Base-by-base conservation (phyloP, 176 grass and related monocot genomes). In the Secale cereale region DNA sequence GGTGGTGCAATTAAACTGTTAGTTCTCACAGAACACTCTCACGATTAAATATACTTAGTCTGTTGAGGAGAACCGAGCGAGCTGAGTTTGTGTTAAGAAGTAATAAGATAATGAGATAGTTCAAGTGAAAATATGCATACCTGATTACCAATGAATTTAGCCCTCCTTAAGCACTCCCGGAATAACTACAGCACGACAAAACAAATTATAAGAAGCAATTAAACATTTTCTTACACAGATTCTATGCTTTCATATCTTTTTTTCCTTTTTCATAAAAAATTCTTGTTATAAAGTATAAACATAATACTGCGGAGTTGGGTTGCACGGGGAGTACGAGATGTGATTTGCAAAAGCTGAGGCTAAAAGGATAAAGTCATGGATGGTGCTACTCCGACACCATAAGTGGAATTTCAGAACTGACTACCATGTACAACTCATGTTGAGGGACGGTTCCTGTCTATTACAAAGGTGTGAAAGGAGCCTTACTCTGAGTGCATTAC, bases 401-500 rank as follows among this genome's bases (percentile, higher is more conserved):
- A 66, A 7, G 30, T 83, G 10, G 75, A 50, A 28, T 46, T 70
- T 27, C 54, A 85, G 79, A n/a, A 48, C 9, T 33, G 2, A 78
- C n/a, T 81, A 43, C 77, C 54, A 73, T 6, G 26, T 63, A 85
- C 14, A 81, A 28, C 7, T 78, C 70, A 28, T 80, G 8, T 30
- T 61, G 69, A 81, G 37, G 35, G 8, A 50, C 65, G 33, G 19
- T 45, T 61, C 39, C 4, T 20, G 16, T 32, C 7, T 41, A 81
- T 31, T 10, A 23, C 4, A 45, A 87, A 80, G 15, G 64, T 57
- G 37, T 30, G 65, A 27, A 85, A 56, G 36, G 48, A 81, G 8
- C 43, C 43, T 46, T 48, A 95, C 93, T 62, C 93, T 90, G 79
- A 95, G 84, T 13, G 90, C 93, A 83, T 92, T 92, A 85, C 90